These are phyloP conservation scores for Psilocybe cubensis DNA, from an alignment of 768 basidiomycete species.

Conservation along the genomic window DNA sequence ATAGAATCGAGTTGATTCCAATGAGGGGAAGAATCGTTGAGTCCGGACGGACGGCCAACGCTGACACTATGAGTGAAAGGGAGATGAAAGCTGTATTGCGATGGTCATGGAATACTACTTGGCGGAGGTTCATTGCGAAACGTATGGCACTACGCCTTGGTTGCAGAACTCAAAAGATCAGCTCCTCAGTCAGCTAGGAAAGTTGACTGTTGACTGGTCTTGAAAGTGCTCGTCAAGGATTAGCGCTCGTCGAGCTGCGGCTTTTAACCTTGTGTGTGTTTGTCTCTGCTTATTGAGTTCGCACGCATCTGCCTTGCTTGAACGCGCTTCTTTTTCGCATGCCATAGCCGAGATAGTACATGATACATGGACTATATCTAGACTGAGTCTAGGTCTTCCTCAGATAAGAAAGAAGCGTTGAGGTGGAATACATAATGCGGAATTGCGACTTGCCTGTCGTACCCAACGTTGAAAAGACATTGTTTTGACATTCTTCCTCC, in stretches of 20 bases:
- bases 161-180: slow-evolving; percentile 18
- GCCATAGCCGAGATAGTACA: not conserved
- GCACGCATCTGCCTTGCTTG: slow-evolving; percentile 1
- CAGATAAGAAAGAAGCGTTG: not conserved
- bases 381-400: not conserved
- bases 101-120: slow-evolving; percentile 29
- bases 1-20: slow-evolving; percentile 35
- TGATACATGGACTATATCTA: no score
- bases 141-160: not conserved
- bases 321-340: not conserved
- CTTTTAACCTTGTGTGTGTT: slow-evolving; percentile 8
- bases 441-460: not conserved
- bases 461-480: not conserved
- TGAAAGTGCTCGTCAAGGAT: slow-evolving; percentile 18
- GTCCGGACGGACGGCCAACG: slow-evolving; percentile 25
- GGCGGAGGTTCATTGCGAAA: slow-evolving; percentile 28
- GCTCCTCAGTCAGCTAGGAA: slow-evolving; percentile 10
- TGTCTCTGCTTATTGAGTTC: slow-evolving; percentile 6
- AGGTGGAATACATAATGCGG: not conserved
- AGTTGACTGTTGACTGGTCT: slow-evolving; percentile 17
- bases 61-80: slow-evolving; percentile 19
- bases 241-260: slow-evolving; percentile 11
- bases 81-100: slow-evolving; percentile 30
- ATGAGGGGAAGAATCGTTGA: slow-evolving; percentile 26
- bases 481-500: not conserved